Base-by-base conservation (phyloP, 495 filamentous ascomycete genomes). In the Apiosordaria backusii region DNA sequence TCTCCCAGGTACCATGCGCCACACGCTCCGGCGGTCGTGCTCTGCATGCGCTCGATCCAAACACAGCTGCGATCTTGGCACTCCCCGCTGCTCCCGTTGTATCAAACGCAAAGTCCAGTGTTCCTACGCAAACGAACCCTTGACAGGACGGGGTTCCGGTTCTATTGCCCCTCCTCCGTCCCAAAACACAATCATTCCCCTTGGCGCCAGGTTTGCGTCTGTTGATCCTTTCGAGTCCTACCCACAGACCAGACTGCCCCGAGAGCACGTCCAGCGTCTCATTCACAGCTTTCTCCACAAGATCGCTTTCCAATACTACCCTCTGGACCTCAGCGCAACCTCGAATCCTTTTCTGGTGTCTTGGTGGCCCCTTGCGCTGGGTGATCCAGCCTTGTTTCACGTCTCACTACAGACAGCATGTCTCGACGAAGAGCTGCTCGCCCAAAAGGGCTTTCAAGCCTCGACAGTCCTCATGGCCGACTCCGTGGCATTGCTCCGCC, bases 241-340 rank as follows among this genome's bases (percentile, higher is more conserved):
- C 68, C 82, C 83, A 0, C 70, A 64, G 45, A 85, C 83, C 4
- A 78, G 81, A 57, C 77, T 85, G 23, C 78, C 79, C 6, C 70
- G 79, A 24, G 65, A 67, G 6, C 81, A 76, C 16, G 80, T 83
- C 21, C 80, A 84, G 64, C 75, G 78, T 24, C 75, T 85, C 3
- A 84, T 85, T 13, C 76, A 83, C 72, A 74, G 74, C 69, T 85
- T 85, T 57, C 71, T 83, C 29, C 74, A 79, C 61, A 84, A 82
- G 62, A 85, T 85, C 50, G 82, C 82, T 0, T 85, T 85, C 60
- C 77, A 83, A 62, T 85, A 83, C 63, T 85, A 85, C 65, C 83
- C 82, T 2, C 76, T 85, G 26, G 83, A 85, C 50, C 67, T 84
- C 7, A 81, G 75, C 61, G 62, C 76, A 3, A 72, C 67, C 4